Evolutionary conservation across 805 yeast species (phyloP), one percentile per base, ranked within the genome.

Genomic region (Dipodascus albidus): DNA sequence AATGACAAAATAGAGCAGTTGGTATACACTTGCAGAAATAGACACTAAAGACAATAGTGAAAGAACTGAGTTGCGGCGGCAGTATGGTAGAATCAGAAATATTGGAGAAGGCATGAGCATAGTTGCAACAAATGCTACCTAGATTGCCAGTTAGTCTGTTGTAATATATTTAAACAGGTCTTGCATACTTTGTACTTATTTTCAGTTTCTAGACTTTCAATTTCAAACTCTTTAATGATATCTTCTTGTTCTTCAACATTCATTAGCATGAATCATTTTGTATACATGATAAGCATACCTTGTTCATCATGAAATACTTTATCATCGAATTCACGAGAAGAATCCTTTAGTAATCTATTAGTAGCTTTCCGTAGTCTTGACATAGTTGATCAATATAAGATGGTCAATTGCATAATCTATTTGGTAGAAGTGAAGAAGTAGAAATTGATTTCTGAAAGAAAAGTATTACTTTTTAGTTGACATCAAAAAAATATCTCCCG

Each of bases 61-160:
- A 4, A 67, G 61, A 50, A 55, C 50, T 1, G 67, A 59, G 49
- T 58, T 59, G 35, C 51, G 48, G 4, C 69, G 60, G 55, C 64
- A 62, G 53, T 63, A 62, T 0, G 62, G 60, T 19, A 61, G 54
- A 6, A 61, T 19, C 15, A 68, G 50, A 51, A 52, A 66, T n/a
- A 62, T 49, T 6, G 70, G 70, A 11, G 69, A 58, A 8, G 70
- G 70, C 23, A 66, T 42, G n/a, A 62, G 58, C 41, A 64, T 52
- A 31, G 63, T 55, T 2, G 56, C 54, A 2, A 63, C 53, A 55
- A 68, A 66, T 19, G 64, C 57, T 4, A 55, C 21, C 52, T 64
- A 51, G n/a, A n/a, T n/a, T n/a, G n/a, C n/a, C n/a, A n/a, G n/a
- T n/a, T n/a, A n/a, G n/a, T 52, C 55, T 60, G 23, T 54, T 31